Evolutionary conservation across 176 grass and related monocot genomes (phyloP).

Genomic region (Triticum timopheevii): DNA sequence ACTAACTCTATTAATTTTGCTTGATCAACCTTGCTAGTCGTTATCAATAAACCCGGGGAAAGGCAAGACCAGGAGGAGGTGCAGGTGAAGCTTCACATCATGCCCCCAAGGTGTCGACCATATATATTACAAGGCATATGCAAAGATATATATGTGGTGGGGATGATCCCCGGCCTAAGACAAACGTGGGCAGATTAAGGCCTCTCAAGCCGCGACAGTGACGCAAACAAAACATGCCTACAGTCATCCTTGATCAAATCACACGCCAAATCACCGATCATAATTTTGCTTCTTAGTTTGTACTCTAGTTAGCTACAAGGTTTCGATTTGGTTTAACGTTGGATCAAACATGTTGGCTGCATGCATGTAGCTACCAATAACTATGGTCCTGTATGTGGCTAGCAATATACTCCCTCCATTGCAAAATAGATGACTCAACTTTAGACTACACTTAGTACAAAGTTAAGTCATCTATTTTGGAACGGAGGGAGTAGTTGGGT

Average conservation of each 20-base stretch:
- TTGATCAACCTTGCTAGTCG: not conserved
- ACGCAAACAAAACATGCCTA: not conserved
- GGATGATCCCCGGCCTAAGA: not conserved
- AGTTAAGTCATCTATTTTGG: no score
- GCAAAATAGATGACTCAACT: no score
- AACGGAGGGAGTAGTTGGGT: no score
- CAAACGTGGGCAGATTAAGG: not conserved
- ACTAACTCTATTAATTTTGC: not conserved
- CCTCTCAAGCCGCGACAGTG: not conserved
- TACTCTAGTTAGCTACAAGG: not conserved
- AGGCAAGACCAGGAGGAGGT: not conserved
- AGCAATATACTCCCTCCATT: no score
- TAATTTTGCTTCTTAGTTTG: not conserved
- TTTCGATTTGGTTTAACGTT: not conserved
- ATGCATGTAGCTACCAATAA: not conserved
- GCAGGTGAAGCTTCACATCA: not conserved
- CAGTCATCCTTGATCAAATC: not conserved
- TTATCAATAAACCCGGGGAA: not conserved
- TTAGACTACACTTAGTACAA: no score
- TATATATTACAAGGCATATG: not conserved
- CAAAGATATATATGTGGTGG: not conserved
- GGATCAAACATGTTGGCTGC: not conserved
- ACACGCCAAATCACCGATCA: no score
- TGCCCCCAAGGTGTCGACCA: not conserved
- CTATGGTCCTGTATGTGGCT: not conserved